Conservation (phyloP, 2,329 filamentous ascomycete genomes). For the Ascochyta clinopodiicola region DNA sequence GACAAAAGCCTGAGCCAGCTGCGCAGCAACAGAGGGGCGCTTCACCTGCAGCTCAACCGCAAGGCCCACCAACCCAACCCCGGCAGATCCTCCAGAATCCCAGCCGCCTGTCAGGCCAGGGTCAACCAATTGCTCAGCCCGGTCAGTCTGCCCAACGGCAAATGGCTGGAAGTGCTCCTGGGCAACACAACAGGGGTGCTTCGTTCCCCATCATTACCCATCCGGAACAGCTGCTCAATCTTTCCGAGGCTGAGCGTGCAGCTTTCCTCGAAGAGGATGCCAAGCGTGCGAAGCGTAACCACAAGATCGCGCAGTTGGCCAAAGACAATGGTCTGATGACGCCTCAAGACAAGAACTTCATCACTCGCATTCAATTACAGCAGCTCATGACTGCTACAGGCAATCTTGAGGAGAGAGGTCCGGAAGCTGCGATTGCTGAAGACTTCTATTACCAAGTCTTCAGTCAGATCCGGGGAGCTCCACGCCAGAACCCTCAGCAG, state of each 20-base stretch:
- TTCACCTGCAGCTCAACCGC: slow-evolving; percentile 46
- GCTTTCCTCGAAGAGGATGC: slow-evolving; percentile 89
- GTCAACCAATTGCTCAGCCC: slow-evolving; percentile 46
- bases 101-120: slow-evolving; percentile 63
- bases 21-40: slow-evolving; percentile 36
- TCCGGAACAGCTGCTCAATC: slow-evolving; percentile 74
- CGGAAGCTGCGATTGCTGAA: slow-evolving; percentile 82
- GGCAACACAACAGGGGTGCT: slow-evolving; percentile 52
- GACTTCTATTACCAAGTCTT: slow-evolving; percentile 99
- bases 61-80: slow-evolving; percentile 57
- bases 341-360: slow-evolving; percentile 98
- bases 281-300: slow-evolving; percentile 93
- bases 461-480: slow-evolving; percentile 88
- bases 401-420: slow-evolving; percentile 78
- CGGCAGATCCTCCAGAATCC: slow-evolving; percentile 83
- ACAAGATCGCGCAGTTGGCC: slow-evolving; percentile 93
- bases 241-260: slow-evolving; percentile 84
- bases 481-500: slow-evolving; percentile 89
- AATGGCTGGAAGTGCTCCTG: slow-evolving; percentile 36
- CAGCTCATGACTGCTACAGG: slow-evolving; percentile 93
- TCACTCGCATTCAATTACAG: slow-evolving; percentile 95
- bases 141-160: slow-evolving; percentile 35
- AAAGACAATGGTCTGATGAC: slow-evolving; percentile 98
- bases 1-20: slow-evolving; percentile 37
- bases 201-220: slow-evolving; percentile 67